Conservation (phyloP, 2,329 filamentous ascomycete genomes). For the Cytospora piceae region DNA sequence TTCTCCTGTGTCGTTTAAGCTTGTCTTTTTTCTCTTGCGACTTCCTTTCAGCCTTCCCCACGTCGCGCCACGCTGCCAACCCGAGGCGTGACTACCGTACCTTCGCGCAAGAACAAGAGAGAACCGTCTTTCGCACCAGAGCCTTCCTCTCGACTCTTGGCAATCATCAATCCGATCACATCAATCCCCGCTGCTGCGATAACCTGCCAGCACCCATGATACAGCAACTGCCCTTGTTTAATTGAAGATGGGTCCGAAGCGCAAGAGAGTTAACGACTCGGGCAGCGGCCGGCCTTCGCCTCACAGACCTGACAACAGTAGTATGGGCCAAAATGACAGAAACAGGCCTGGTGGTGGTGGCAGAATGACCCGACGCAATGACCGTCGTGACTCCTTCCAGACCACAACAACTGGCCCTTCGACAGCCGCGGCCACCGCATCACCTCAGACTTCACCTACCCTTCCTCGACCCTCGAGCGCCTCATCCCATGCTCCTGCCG, state of each 20-base stretch:
- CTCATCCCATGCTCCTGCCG: slow-evolving; percentile 40
- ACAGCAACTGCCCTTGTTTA: slow-evolving; percentile 19
- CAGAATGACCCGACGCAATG: slow-evolving; percentile 51
- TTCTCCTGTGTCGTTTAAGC: slow-evolving; percentile 28
- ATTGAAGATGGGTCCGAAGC: slow-evolving; percentile 59
- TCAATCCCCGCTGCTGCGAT: background rate
- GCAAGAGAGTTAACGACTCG: slow-evolving; percentile 58
- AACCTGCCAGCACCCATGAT: slow-evolving; percentile 21
- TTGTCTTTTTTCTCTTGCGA: background rate
- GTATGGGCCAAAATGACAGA: slow-evolving; percentile 61
- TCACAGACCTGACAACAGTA: slow-evolving; percentile 62
- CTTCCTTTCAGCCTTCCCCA: slow-evolving; percentile 4
- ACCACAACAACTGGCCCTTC: slow-evolving; percentile 30
- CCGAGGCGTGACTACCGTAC: slow-evolving; percentile 18
- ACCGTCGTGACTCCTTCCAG: slow-evolving; percentile 58
- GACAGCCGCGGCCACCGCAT: slow-evolving; percentile 12
- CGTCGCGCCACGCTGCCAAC: slow-evolving; percentile 2
- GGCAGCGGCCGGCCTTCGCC: slow-evolving; percentile 60
- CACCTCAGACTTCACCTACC: slow-evolving; percentile 38
- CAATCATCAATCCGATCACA: background rate
- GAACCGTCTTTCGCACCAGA: slow-evolving; percentile 8
- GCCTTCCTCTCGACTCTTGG: slow-evolving; percentile 6
- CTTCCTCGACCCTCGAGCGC: slow-evolving; percentile 43
- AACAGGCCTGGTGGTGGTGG: slow-evolving; percentile 51
- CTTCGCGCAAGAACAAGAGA: slow-evolving; percentile 22